Evolutionary conservation across 768 basidiomycete genomes (phyloP).

Genomic region (Tubosaeta sp.): DNA sequence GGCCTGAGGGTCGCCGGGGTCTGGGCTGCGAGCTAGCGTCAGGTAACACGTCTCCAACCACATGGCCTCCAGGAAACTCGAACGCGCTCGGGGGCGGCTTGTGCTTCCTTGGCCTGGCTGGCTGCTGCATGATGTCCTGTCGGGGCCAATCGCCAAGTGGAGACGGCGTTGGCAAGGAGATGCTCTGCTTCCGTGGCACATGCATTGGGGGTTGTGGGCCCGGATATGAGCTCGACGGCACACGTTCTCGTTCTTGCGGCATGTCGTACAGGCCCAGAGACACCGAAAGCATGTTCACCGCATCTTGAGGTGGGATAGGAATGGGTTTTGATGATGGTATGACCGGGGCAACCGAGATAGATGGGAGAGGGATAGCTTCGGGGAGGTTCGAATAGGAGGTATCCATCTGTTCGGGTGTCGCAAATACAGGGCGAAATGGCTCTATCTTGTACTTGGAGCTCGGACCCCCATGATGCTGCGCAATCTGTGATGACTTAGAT

Average conservation of each 20-base stretch:
- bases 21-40: slow-evolving; percentile 16
- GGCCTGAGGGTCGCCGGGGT: slow-evolving; percentile 32
- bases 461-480: slow-evolving; percentile 37
- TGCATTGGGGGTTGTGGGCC: slow-evolving; percentile 23
- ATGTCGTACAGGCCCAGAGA: slow-evolving; percentile 8
- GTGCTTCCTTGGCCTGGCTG: slow-evolving; percentile 14
- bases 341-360: slow-evolving; percentile 13
- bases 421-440: slow-evolving; percentile 33
- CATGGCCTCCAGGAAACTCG: slow-evolving; percentile 19
- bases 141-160: slow-evolving; percentile 57
- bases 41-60: slow-evolving; percentile 2
- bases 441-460: slow-evolving; percentile 47
- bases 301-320: slow-evolving; percentile 4
- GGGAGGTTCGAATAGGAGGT: slow-evolving; percentile 12
- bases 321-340: slow-evolving; percentile 18
- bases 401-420: slow-evolving; percentile 21
- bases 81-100: slow-evolving; percentile 16
- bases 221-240: slow-evolving; percentile 32
- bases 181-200: slow-evolving; percentile 1
- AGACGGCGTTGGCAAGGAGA: slow-evolving; percentile 33
- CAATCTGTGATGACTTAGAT: slow-evolving; percentile 27
- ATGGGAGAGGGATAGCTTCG: slow-evolving; percentile 24
- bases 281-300: slow-evolving; percentile 1
- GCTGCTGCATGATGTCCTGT: slow-evolving; percentile 31
- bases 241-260: slow-evolving; percentile 9